Percentiles rank a stretch among this genome's conserved stretches.
phyloP scores from a whole-genome alignment of 257 asterid genomes.

The Fraxinus americana region DNA sequence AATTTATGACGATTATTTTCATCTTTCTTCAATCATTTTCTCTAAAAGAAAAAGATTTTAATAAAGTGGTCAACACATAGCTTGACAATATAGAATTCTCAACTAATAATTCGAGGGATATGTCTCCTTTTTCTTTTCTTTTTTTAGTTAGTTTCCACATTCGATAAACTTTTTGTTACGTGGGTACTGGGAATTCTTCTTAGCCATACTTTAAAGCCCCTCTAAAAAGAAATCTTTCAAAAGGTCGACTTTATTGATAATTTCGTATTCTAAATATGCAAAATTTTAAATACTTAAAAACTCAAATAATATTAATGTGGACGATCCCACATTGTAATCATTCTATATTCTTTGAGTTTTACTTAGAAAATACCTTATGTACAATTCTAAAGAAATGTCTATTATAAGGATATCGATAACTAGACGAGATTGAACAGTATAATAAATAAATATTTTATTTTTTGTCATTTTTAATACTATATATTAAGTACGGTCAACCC shows the following conservation, averaged over 20 bases:
- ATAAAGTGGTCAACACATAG: slow-evolving; percentile 26
- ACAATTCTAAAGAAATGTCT: too few species aligned
- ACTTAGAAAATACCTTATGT: too few species aligned
- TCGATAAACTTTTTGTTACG: slow-evolving; percentile 27
- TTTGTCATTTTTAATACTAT: too few species aligned
- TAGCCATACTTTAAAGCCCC: slow-evolving; percentile 6
- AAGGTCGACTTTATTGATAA: not conserved
- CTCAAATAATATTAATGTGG: too few species aligned
- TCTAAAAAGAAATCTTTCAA: slow-evolving; percentile 12
- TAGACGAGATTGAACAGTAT: not conserved
- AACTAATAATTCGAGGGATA: not conserved
- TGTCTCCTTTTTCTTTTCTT: not conserved
- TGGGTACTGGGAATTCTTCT: slow-evolving; percentile 19
- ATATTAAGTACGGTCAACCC: too few species aligned
- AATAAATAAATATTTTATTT: too few species aligned
- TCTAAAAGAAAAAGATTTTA: not conserved
- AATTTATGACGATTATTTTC: not conserved
- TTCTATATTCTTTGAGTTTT: too few species aligned
- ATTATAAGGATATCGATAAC: too few species aligned
- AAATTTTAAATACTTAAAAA: too few species aligned
- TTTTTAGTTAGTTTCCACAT: not conserved
- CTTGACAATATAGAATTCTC: not conserved
- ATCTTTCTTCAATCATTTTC: not conserved
- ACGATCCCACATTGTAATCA: too few species aligned
- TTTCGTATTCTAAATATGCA: not conserved